Conservation (phyloP, 2,329 filamentous ascomycete genomes). For the Ophiosphaerella korrae region DNA sequence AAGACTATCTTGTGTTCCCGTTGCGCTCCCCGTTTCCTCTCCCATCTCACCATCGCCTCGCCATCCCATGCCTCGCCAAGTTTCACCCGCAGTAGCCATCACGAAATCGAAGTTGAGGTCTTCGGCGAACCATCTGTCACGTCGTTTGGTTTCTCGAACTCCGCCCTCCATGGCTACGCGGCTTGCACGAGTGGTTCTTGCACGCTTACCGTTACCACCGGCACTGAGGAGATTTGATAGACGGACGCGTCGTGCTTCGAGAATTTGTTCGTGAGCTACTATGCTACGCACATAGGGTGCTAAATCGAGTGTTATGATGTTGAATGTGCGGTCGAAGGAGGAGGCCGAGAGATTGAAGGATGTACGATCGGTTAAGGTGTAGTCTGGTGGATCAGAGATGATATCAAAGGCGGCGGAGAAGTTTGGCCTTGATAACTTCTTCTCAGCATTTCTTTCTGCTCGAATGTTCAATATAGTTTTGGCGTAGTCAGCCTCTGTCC, state of each 20-base stretch:
- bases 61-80: conserved; percentile 47
- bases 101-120: conserved; percentile 66
- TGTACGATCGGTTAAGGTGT: conserved; percentile 34
- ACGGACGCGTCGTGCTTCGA: conserved; percentile 70
- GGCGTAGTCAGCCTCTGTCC: conserved; percentile 23
- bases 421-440: conserved; percentile 40
- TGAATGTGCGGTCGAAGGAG: conserved; percentile 74
- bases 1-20: conserved; percentile 12
- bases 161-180: conserved; percentile 79
- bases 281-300: conserved; percentile 91
- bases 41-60: conserved; percentile 6
- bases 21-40: conserved; percentile 9
- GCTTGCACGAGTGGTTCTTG: conserved; percentile 74
- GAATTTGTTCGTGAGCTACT: conserved; percentile 72
- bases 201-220: conserved; percentile 61
- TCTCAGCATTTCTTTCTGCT: conserved; percentile 14
- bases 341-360: conserved; percentile 65
- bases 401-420: conserved; percentile 59
- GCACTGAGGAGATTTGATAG: conserved; percentile 68
- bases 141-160: conserved; percentile 66
- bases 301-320: conserved; percentile 73
- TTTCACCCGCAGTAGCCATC: conserved; percentile 62
- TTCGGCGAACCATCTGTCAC: conserved; percentile 73
- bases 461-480: conserved; percentile 40
- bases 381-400: conserved; percentile 49